Base-by-base conservation (phyloP, 2,329 filamentous ascomycete species). In the Chaetomium strumarium region DNA sequence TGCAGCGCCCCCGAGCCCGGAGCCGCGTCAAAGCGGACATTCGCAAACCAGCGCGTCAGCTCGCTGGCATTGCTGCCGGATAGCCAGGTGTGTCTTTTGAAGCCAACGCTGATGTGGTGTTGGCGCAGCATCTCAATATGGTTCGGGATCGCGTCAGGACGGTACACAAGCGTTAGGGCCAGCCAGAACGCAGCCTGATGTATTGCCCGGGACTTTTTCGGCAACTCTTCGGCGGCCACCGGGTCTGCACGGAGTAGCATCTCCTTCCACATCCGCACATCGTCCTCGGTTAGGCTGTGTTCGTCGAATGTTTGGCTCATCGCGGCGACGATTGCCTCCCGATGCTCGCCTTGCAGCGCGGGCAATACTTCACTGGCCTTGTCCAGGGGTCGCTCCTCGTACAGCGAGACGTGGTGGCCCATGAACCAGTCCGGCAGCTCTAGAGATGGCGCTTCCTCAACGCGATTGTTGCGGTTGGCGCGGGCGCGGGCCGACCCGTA, bases 401-500 rank as follows among this genome's bases (percentile, higher is more conserved):
- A 59, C 19, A 62, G 52, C 14, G 55, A 60, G 39, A 62, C 52
- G 24, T 60, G 40, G 17, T 44, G 12, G 24, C 52, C 40, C 16
- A 47, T 13, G 46, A 63, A 62, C 52, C 57, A 63, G 2, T 16
- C 8, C 13, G 60, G 59, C 20, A 63, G 24, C 13, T 49, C 30
- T 8, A 56, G 17, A 13, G 52, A 41, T 3, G 54, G 51, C 4
- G 52, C 29, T 46, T 62, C 61, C 13, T 62, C 61, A 36, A 51
- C 34, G 37, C 60, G 57, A 30, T 34, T 49, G 45, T 52, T 53
- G 44, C 56, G 54, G 42, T 31, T 49, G 29, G 61, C 58, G 16
- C 61, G 55, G 37, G 54, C 57, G 30, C 56, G 59, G 37, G 58
- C 53, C 8, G 55, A 60, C 20, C 59, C 60, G 41, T 60, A 55